phyloP scores from a whole-genome alignment of 495 filamentous ascomycete species.

The Talaromyces nanjingensis region DNA sequence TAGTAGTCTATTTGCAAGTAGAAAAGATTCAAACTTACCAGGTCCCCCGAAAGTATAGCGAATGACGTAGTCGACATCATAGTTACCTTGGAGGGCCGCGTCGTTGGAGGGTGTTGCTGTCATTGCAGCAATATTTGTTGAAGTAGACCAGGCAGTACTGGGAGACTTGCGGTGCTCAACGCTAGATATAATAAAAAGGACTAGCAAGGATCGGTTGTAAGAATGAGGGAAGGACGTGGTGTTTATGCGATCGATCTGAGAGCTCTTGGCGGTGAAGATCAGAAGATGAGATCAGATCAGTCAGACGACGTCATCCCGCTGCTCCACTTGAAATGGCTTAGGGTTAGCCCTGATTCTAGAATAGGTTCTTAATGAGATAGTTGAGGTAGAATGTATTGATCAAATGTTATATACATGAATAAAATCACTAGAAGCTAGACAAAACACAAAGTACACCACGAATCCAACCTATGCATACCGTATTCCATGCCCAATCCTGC shows the following conservation, averaged over 20 bases:
- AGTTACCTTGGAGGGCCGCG: slow-evolving; percentile 42
- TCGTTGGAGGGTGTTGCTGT: slow-evolving; percentile 6
- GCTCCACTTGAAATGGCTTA: not conserved
- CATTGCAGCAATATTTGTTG: not conserved
- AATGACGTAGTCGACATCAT: slow-evolving; percentile 90
- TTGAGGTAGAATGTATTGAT: not conserved
- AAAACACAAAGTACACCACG: not conserved
- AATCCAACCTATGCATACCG: not conserved
- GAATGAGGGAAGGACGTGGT: not conserved
- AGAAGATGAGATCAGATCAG: not conserved
- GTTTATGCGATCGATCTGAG: not conserved
- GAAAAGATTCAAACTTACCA: slow-evolving; percentile 34
- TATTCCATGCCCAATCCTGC: not conserved
- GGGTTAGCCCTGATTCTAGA: not conserved
- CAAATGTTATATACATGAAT: not conserved
- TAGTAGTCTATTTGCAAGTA: not conserved
- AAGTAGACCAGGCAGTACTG: not conserved
- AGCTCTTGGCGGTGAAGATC: slow-evolving; percentile 2
- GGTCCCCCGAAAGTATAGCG: slow-evolving; percentile 62
- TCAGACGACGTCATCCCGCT: slow-evolving; percentile 1
- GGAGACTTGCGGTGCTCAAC: not conserved
- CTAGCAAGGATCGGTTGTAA: not conserved
- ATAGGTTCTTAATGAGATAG: not conserved
- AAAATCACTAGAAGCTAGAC: not conserved
- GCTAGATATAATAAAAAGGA: not conserved